These are phyloP conservation scores for Cladosporium phlei DNA, from an alignment of 2,329 filamentous ascomycete genomes.

Conservation along the genomic window DNA sequence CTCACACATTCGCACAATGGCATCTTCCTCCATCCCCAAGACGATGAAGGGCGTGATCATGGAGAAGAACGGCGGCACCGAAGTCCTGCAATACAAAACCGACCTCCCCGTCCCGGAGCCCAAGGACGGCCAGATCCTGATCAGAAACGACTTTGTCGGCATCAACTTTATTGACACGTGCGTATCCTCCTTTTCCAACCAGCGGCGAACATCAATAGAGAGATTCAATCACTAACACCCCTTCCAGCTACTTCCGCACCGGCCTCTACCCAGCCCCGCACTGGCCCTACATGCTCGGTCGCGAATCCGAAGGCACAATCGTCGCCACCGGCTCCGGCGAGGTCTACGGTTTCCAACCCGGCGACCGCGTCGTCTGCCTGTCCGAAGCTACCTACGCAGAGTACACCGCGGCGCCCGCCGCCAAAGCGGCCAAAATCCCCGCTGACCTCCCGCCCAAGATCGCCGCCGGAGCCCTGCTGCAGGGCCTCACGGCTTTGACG, in stretches of 20 bases:
- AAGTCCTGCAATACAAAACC: conserved; percentile 66
- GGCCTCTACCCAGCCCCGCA: conserved; percentile 68
- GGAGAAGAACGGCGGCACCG: conserved; percentile 65
- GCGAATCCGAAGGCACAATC: conserved; percentile 71
- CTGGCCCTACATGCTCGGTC: conserved; percentile 72
- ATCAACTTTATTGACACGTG: conserved; percentile 86
- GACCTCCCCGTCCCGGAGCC: conserved; percentile 66
- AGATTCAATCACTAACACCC: neutral
- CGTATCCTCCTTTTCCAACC: conserved; percentile 19
- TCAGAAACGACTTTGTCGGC: conserved; percentile 75
- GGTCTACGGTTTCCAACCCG: conserved; percentile 52
- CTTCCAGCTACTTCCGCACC: conserved; percentile 68
- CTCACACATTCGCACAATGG: conserved; percentile 33
- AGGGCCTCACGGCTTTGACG: conserved; percentile 77
- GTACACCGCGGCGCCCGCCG: conserved; percentile 52
- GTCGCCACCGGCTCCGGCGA: conserved; percentile 55
- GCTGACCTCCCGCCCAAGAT: conserved; percentile 55
- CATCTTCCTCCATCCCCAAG: conserved; percentile 52
- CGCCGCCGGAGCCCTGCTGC: conserved; percentile 67
- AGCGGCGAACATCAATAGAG: neutral
- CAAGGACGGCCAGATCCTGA: conserved; percentile 66
- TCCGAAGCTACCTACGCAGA: conserved; percentile 53
- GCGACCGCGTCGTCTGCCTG: conserved; percentile 70
- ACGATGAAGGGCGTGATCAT: conserved; percentile 72
- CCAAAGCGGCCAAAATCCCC: conserved; percentile 60